Evolutionary conservation across 164 flowering plant species (phyloP), one percentile per base, ranked within the genome.

Genomic region (Berberis thunbergii): DNA sequence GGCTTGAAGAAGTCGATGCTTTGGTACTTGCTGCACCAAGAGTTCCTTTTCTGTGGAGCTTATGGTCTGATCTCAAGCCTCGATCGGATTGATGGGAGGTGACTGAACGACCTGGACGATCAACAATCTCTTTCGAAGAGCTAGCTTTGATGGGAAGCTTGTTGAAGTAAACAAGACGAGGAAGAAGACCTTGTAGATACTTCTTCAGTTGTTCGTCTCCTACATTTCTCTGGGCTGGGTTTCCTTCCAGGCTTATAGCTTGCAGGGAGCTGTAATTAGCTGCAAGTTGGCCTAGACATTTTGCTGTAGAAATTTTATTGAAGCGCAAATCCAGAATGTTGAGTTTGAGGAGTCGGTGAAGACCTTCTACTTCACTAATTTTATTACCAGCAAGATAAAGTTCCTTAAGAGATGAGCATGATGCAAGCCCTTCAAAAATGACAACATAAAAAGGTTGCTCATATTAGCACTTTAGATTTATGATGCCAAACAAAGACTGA

Each of bases 321-420:
- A 84, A 90, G 40, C 98, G 84, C 45, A 93, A 73, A 73, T 93
- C 98, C 57, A 93, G 73, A 43, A 90, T 76, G 41, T 74, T 77
- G 66, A 93, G 79, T 69, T 93, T 93, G 9, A 90, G 80, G 43
- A 93, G 95, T 2, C 97, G 86, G 75, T 93, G 98, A 67, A 93
- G 96, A 64, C 98, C 98, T 80, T 93, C 98, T 12, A 88, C 97
- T 71, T 90, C 98, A 49, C 96, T 83, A 59, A 93, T 88, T 64
- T 86, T 93, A 76, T 93, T 93, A 59, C 97, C 96, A 49, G 98
- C 94, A 60, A 93, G 69, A 76, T 90, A 93, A 55, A 93, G 69
- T 75, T 90, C 98, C 71, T 93, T 93, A 43, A 93, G 70, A 49
- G 96, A 81, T 62, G 97, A 86, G 76, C 97, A 90, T 10, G 86